Evolutionary conservation across 2,329 filamentous ascomycete genomes (phyloP), one percentile per base, ranked within the genome.

Genomic region (Penicillium corylophilum): DNA sequence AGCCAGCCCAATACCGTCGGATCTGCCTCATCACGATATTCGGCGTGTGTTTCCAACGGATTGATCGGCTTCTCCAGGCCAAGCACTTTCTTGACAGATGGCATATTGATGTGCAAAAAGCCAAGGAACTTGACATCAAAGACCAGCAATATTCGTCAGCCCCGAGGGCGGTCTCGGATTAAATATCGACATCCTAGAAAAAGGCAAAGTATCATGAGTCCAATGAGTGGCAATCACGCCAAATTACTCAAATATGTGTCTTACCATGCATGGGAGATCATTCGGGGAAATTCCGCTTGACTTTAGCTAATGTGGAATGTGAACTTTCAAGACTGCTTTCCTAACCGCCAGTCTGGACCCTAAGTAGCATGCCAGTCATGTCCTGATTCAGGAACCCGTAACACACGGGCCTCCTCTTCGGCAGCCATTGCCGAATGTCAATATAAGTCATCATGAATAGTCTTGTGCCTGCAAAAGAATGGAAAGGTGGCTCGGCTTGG

Each of bases 1-100:
- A 53, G 33, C 51, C 51, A 53, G 44, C 24, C 43, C 16, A 43
- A 15, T 28, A 50, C 51, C 15, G 46, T 53, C 22, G 51, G 46
- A 22, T 53, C 51, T n/a, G 42, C 5, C 3, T 53, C 51, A 5
- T 46, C 18, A 24, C 28, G 24, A 2, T 16, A 28, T 4, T 13
- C 22, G 9, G 15, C 18, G 2, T 4, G 23, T 10, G 31, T 43
- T 15, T 43, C 18, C 12, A 20, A 47, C 31, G 28, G 12, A 46
- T 38, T 18, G 16, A 42, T 29, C 15, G 38, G 43, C 15, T 50
- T 22, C 22, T 44, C 26, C 4, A 46, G 26, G 7, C 46, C 46
- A 33, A 53, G 43, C 15, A 31, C 16, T 23, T 43, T 42, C 47
- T 50, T 53, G 24, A 50, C 15, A 16, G 38, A 39, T 40, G 18